phyloP scores from a whole-genome alignment of 2,329 filamentous ascomycete genomes.

The Ilyonectria sp. region DNA sequence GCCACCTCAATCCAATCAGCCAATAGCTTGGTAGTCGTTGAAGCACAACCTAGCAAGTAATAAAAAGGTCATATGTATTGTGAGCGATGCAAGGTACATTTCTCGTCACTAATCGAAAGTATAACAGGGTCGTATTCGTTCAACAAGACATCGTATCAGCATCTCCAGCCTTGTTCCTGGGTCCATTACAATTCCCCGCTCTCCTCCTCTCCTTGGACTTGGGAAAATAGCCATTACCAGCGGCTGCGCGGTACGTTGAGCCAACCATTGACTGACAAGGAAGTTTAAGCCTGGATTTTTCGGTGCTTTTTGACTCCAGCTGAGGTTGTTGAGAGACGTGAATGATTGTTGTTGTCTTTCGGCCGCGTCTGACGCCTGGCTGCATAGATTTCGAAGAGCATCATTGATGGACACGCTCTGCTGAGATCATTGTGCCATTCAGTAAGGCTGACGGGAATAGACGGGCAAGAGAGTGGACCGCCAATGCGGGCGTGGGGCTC shows the following conservation, averaged over 20 bases:
- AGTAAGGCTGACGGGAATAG: slow-evolving; percentile 1
- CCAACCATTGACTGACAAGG: slow-evolving; percentile 2
- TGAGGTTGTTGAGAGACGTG: slow-evolving; percentile 8
- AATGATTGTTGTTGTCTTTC: slow-evolving; percentile 4
- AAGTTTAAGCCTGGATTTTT: slow-evolving; percentile 1
- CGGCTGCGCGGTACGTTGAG: not conserved
- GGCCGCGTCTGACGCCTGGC: slow-evolving; percentile 4
- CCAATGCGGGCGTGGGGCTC: not conserved
- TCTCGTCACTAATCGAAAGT: not conserved
- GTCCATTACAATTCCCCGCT: not conserved
- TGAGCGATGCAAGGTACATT: not conserved
- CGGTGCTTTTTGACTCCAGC: not conserved
- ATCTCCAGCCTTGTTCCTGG: not conserved
- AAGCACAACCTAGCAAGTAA: not conserved
- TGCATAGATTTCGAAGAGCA: slow-evolving; percentile 8
- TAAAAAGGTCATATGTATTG: not conserved
- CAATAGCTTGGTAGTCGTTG: not conserved
- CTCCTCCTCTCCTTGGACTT: not conserved
- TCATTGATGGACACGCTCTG: not conserved
- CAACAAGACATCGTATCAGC: not conserved
- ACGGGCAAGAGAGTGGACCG: slow-evolving; percentile 4
- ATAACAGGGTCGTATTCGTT: not conserved
- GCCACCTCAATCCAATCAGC: no score
- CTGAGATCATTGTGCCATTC: not conserved
- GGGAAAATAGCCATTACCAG: not conserved